These are phyloP conservation scores for Ambrosia artemisiifolia DNA, from an alignment of 129 eudicot genomes.

Conservation along the genomic window DNA sequence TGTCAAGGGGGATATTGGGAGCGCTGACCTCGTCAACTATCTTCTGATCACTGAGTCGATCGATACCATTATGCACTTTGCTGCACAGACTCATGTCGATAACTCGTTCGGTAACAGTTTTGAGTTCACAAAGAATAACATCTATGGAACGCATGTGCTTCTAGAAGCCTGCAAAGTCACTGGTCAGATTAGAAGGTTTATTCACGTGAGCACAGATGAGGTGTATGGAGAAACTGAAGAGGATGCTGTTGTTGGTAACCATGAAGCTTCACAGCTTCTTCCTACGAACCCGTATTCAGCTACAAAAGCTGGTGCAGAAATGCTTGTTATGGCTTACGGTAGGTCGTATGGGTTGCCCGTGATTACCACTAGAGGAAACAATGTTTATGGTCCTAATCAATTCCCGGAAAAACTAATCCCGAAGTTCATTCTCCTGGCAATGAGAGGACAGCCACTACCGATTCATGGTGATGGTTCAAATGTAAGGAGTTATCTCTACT, in stretches of 20 bases:
- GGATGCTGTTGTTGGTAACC: slow-evolving; percentile 97
- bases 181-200: slow-evolving; percentile 90
- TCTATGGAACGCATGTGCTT: slow-evolving; percentile 95
- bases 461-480: slow-evolving; percentile 98
- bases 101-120: slow-evolving; percentile 96
- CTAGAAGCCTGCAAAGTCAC: slow-evolving; percentile 98
- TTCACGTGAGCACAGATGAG: slow-evolving; percentile 97
- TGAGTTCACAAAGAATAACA: slow-evolving; percentile 97
- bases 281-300: slow-evolving; percentile 97
- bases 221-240: slow-evolving; percentile 98
- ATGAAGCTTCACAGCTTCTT: slow-evolving; percentile 96
- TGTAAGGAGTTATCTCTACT: slow-evolving; percentile 91
- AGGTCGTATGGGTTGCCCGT: slow-evolving; percentile 94
- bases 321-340: slow-evolving; percentile 99
- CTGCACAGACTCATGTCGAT: slow-evolving; percentile 98
- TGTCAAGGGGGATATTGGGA: slow-evolving; percentile 94
- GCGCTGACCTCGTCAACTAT: slow-evolving; percentile 96
- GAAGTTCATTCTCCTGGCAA: slow-evolving; percentile 86
- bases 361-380: slow-evolving; percentile 92
- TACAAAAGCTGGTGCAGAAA: slow-evolving; percentile 97
- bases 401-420: slow-evolving; percentile 94
- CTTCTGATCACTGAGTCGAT: slow-evolving; percentile 81
- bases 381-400: slow-evolving; percentile 94
- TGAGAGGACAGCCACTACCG: slow-evolving; percentile 82
- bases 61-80: slow-evolving; percentile 98